Percentiles rank a stretch among this genome's conserved stretches.
phyloP scores from a whole-genome alignment of 495 filamentous ascomycete genomes.

The Aspergillus hancockii region DNA sequence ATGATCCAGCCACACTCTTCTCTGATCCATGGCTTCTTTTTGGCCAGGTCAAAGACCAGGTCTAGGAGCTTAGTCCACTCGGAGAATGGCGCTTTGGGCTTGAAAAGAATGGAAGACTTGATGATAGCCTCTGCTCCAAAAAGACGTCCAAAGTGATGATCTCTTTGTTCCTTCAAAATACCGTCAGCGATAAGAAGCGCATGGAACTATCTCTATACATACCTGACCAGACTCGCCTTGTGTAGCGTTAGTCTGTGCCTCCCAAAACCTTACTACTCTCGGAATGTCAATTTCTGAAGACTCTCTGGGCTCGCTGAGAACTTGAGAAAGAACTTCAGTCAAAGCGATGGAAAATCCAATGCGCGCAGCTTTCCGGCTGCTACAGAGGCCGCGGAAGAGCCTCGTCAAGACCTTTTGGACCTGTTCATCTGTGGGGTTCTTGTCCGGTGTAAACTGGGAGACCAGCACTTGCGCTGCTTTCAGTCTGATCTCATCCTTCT shows the following conservation, averaged over 20 bases:
- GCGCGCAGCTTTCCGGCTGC: constrained; percentile 83
- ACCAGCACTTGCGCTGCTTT: constrained; percentile 49
- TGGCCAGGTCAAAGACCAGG: constrained; percentile 56
- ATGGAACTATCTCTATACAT: not conserved
- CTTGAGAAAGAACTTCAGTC: constrained; percentile 72
- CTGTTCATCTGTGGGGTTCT: constrained; percentile 41
- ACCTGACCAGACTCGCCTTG: constrained; percentile 67
- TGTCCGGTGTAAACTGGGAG: constrained; percentile 47
- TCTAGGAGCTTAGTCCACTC: constrained; percentile 62
- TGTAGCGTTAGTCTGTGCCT: constrained; percentile 63
- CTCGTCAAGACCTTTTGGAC: constrained; percentile 53
- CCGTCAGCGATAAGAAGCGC: constrained; percentile 1
- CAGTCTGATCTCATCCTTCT: constrained; percentile 51
- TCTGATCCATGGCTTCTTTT: constrained; percentile 80
- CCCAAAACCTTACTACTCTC: constrained; percentile 63
- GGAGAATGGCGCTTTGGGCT: constrained; percentile 42
- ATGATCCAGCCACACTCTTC: constrained; percentile 81
- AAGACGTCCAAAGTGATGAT: constrained; percentile 79
- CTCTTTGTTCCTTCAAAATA: constrained; percentile 69
- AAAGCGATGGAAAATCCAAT: constrained; percentile 90
- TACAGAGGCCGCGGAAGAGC: constrained; percentile 85
- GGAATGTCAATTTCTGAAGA: constrained; percentile 41
- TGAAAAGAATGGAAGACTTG: constrained; percentile 70
- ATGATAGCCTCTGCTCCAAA: constrained; percentile 87
- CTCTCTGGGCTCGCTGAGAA: constrained; percentile 38